Evolutionary conservation across 371 early-diverging fungal species (phyloP).

Genomic region (Haplosporangium sp.): DNA sequence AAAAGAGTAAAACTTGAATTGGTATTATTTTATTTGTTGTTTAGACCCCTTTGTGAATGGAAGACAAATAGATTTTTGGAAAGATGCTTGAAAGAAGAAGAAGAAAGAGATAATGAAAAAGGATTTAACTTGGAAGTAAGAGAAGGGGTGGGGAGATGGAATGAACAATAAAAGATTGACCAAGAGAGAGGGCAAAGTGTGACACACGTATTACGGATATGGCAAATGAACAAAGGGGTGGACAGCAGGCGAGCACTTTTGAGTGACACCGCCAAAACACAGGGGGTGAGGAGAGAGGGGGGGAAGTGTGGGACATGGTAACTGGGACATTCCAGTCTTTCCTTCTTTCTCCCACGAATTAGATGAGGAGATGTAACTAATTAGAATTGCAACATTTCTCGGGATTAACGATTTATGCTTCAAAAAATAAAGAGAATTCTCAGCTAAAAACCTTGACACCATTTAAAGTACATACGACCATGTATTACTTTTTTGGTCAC

Average conservation of each 20-base stretch:
- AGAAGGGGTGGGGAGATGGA: not conserved
- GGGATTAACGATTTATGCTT: too few species aligned
- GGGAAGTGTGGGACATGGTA: not conserved
- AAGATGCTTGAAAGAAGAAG: not conserved
- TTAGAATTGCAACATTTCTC: too few species aligned
- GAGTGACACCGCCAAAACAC: not conserved
- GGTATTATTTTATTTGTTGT: not conserved
- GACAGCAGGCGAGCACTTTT: too few species aligned
- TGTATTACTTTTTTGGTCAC: too few species aligned
- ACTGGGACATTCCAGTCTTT: too few species aligned
- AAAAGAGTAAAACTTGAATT: not conserved
- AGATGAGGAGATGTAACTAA: too few species aligned
- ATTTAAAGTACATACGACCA: not conserved
- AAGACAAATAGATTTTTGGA: not conserved
- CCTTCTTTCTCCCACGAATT: too few species aligned
- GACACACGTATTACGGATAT: not conserved
- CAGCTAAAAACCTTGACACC: too few species aligned
- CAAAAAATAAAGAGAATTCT: not conserved
- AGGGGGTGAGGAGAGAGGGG: not conserved
- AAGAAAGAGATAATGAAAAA: conserved; percentile 6
- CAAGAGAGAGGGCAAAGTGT: not conserved
- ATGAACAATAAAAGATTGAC: not conserved
- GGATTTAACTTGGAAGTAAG: not conserved
- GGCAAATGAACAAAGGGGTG: not conserved
- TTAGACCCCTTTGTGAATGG: too few species aligned